Evolutionary conservation across 2,329 filamentous ascomycete species (phyloP).

Genomic region (Penicillium sp.): DNA sequence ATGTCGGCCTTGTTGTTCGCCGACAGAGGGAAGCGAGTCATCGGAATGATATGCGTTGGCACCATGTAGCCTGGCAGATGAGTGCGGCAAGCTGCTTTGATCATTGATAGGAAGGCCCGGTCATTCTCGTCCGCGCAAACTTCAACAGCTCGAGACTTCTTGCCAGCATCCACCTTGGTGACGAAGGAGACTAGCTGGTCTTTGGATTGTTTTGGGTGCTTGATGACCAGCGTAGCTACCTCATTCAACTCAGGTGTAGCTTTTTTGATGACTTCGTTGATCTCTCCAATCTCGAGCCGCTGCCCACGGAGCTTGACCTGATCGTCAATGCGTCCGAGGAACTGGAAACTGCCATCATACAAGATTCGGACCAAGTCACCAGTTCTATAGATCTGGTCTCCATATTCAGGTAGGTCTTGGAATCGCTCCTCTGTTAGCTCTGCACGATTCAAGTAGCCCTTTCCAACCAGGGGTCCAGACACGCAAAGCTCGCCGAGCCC

Average conservation of each 20-base stretch:
- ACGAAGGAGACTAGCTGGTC: slow-evolving; percentile 80
- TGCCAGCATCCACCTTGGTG: slow-evolving; percentile 17
- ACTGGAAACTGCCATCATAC: slow-evolving; percentile 77
- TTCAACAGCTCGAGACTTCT: slow-evolving; percentile 16
- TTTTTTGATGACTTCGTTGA: slow-evolving; percentile 73
- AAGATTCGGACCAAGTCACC: slow-evolving; percentile 81
- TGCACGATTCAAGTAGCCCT: slow-evolving; percentile 76
- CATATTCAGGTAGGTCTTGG: slow-evolving; percentile 55
- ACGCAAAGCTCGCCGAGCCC: slow-evolving; percentile 85
- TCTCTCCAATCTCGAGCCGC: slow-evolving; percentile 82
- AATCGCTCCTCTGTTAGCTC: slow-evolving; percentile 76
- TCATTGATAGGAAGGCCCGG: slow-evolving; percentile 42
- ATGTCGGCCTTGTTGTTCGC: slow-evolving; percentile 85
- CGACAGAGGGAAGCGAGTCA: slow-evolving; percentile 71
- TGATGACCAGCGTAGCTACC: slow-evolving; percentile 70
- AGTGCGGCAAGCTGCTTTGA: slow-evolving; percentile 61
- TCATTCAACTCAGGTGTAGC: slow-evolving; percentile 58
- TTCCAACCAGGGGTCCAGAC: slow-evolving; percentile 79
- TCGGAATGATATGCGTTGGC: slow-evolving; percentile 71
- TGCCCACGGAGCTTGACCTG: slow-evolving; percentile 90
- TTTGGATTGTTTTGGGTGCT: slow-evolving; percentile 66
- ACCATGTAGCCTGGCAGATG: slow-evolving; percentile 83
- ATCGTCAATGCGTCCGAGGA: slow-evolving; percentile 81
- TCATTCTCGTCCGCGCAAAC: slow-evolving; percentile 40
- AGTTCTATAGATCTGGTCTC: slow-evolving; percentile 72